These are phyloP conservation scores for Arthrobotrys pseudoclavata DNA, from an alignment of 2,329 filamentous ascomycete species.

Conservation along the genomic window DNA sequence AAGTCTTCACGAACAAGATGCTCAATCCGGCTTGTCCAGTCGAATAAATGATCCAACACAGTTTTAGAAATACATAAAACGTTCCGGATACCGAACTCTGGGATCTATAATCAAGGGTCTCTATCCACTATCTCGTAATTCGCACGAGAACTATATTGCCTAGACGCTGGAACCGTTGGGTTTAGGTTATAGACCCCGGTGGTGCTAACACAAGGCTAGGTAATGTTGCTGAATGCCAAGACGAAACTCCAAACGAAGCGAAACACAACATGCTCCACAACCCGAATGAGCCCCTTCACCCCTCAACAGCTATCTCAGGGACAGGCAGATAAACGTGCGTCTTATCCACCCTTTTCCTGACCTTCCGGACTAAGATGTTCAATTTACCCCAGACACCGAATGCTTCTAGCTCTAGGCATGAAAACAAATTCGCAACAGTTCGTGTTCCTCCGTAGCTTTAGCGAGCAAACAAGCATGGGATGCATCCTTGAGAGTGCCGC, in stretches of 20 bases:
- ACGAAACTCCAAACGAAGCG: constrained; percentile 45
- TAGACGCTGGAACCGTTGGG: neutral
- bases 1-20: constrained; percentile 13
- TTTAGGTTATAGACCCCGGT: too few species aligned
- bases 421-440: constrained; percentile 54
- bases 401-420: constrained; percentile 36
- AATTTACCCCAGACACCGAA: constrained; percentile 48
- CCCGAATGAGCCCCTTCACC: constrained; percentile 39
- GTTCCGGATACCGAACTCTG: constrained; percentile 25
- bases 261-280: constrained; percentile 54
- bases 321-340: constrained; percentile 45
- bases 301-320: constrained; percentile 17
- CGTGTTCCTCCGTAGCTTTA: constrained; percentile 27
- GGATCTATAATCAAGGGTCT: neutral
- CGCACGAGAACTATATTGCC: constrained; percentile 21
- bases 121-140: constrained; percentile 20
- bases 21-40: constrained; percentile 5
- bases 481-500: constrained; percentile 17
- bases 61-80: constrained; percentile 32
- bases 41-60: constrained; percentile 18
- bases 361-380: constrained; percentile 38
- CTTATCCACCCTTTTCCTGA: constrained; percentile 36
- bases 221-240: constrained; percentile 39
- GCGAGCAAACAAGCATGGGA: constrained; percentile 45
- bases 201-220: too few species aligned